Percentiles rank a stretch among this genome's conserved stretches.
phyloP scores from a whole-genome alignment of 2,329 filamentous ascomycete genomes.

The Leptographium galeiforme region DNA sequence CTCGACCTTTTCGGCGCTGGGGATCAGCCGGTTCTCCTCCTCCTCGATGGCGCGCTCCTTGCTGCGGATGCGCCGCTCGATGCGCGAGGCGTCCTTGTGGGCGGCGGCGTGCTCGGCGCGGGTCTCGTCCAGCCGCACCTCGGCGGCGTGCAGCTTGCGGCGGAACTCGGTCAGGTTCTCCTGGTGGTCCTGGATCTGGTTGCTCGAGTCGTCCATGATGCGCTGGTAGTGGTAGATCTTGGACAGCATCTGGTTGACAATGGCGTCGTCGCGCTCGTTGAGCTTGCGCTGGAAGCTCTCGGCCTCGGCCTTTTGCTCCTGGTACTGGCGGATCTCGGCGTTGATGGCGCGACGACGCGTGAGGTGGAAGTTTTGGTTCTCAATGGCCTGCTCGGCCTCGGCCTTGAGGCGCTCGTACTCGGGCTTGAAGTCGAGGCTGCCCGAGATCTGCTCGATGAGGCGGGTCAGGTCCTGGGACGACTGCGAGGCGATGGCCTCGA shows the following conservation, averaged over 20 bases:
- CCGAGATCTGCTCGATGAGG: conserved; percentile 93
- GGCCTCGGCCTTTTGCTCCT: conserved; percentile 90
- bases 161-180: conserved; percentile 88
- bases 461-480: conserved; percentile 87
- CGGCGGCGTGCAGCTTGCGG: conserved; percentile 74
- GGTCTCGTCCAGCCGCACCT: conserved; percentile 66
- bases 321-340: conserved; percentile 93
- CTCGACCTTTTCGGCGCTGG: conserved; percentile 82
- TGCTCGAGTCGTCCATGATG: conserved; percentile 81
- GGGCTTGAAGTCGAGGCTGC: conserved; percentile 83
- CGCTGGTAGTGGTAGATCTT: conserved; percentile 93
- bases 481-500: conserved; percentile 91
- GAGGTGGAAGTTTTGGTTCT: conserved; percentile 79
- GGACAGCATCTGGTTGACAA: conserved; percentile 90
- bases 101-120: conserved; percentile 71
- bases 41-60: conserved; percentile 84
- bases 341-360: conserved; percentile 88
- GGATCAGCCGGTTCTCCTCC: conserved; percentile 71
- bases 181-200: conserved; percentile 83
- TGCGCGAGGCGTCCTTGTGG: conserved; percentile 60
- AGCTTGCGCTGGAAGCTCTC: conserved; percentile 87
- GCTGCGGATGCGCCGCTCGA: conserved; percentile 69
- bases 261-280: conserved; percentile 78
- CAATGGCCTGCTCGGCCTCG: conserved; percentile 73
- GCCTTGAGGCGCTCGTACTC: conserved; percentile 87